Conservation (phyloP, 2,329 filamentous ascomycete species). For the Biscogniauxia marginata region DNA sequence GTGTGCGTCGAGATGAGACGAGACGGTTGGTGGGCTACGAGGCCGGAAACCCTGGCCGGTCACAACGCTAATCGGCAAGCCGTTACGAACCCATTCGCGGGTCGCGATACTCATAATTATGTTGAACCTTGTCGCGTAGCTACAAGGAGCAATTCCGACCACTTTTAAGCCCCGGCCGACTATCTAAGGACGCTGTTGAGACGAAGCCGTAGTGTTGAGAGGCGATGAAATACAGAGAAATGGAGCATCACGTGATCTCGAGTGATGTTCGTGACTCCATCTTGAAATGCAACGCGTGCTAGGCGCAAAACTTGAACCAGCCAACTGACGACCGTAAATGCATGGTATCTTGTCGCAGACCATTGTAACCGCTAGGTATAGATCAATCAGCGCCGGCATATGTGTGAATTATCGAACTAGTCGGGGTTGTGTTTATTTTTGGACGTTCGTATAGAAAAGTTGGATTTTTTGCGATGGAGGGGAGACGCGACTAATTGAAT, state of each 20-base stretch:
- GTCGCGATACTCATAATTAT: conserved; percentile 1
- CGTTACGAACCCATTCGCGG: not conserved
- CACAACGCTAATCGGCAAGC: not conserved
- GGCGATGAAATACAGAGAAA: conserved; percentile 1
- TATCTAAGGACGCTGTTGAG: conserved; percentile 1
- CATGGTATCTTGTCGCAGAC: not conserved
- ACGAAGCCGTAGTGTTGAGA: conserved; percentile 1
- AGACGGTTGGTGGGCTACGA: not conserved
- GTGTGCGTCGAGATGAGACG: not conserved
- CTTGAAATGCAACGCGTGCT: conserved; percentile 14
- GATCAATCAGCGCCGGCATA: not conserved
- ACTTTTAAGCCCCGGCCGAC: conserved; percentile 3
- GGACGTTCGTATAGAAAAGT: not conserved
- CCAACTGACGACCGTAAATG: not conserved
- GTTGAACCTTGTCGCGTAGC: conserved; percentile 17
- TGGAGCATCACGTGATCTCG: conserved; percentile 27
- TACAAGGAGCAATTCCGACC: not conserved
- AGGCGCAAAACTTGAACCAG: conserved; percentile 2
- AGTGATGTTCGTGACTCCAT: conserved; percentile 23
- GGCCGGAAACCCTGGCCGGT: conserved; percentile 4
- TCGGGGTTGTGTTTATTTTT: not conserved
- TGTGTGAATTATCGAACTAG: not conserved
- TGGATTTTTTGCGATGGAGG: not conserved
- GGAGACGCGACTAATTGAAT: not conserved
- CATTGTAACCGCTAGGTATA: not conserved